phyloP scores from a whole-genome alignment of 495 filamentous ascomycete species.

The Penicillium fimorum region DNA sequence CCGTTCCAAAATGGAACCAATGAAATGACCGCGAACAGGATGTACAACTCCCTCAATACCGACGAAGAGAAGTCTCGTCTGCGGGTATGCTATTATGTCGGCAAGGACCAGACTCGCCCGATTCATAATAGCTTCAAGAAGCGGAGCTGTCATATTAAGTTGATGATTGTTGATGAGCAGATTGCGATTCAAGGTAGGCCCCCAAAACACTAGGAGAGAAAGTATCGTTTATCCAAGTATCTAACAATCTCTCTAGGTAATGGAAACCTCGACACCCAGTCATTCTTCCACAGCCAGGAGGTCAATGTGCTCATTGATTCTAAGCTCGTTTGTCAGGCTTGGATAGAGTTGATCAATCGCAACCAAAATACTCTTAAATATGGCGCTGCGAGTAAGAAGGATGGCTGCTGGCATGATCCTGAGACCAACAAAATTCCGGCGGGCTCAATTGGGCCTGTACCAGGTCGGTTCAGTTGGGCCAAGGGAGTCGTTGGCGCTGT shows the following conservation, averaged over 20 bases:
- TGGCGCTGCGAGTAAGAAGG: constrained; percentile 53
- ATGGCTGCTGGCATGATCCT: constrained; percentile 54
- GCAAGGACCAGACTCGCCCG: constrained; percentile 65
- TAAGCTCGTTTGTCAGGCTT: constrained; percentile 54
- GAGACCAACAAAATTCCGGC: constrained; percentile 52
- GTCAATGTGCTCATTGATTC: constrained; percentile 73
- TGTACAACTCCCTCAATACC: constrained; percentile 52
- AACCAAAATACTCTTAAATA: constrained; percentile 71
- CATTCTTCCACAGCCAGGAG: constrained; percentile 74
- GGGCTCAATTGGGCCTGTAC: constrained; percentile 59
- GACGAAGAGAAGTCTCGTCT: constrained; percentile 47
- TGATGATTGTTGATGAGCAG: constrained; percentile 68
- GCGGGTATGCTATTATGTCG: constrained; percentile 65
- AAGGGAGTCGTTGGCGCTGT: constrained; percentile 62
- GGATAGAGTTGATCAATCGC: constrained; percentile 59
- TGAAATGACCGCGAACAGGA: constrained; percentile 59
- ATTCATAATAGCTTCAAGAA: constrained; percentile 60
- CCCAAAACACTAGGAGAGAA: neutral
- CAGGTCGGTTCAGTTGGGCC: constrained; percentile 59
- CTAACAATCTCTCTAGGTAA: constrained; percentile 46
- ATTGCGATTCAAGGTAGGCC: constrained; percentile 57
- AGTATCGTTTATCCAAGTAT: neutral
- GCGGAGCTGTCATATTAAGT: constrained; percentile 70
- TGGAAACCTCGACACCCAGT: constrained; percentile 81
- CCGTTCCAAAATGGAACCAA: constrained; percentile 76